Percentiles rank a stretch among this genome's conserved stretches.
These are phyloP conservation scores for Tricholoma flavovirens DNA, from an alignment of 768 basidiomycete genomes.

Conservation along the genomic window DNA sequence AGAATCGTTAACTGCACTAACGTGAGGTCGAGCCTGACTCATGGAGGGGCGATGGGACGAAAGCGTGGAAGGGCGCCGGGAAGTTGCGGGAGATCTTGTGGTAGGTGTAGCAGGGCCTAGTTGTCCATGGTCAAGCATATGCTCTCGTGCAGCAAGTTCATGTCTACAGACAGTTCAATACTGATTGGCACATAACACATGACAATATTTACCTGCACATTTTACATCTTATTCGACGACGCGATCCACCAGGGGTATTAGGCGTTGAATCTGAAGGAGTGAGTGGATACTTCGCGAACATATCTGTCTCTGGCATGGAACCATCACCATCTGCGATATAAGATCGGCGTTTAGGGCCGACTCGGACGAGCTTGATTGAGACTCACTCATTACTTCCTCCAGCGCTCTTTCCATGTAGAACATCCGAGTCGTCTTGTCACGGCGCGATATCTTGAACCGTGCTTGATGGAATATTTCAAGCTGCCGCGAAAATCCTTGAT, in stretches of 20 bases:
- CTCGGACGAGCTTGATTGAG: conserved; percentile 5
- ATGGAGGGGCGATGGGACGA: conserved; percentile 17
- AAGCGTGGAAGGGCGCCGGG: conserved; percentile 18
- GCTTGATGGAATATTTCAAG: conserved; percentile 75
- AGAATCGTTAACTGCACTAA: conserved; percentile 16
- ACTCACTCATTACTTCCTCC: conserved; percentile 75
- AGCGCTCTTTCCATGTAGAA: conserved; percentile 79
- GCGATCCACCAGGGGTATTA: conserved; percentile 47
- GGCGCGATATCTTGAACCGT: conserved; percentile 58
- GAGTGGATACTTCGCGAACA: conserved; percentile 72
- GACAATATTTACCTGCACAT: conserved; percentile 65
- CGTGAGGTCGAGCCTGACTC: conserved; percentile 17
- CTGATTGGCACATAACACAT: background rate
- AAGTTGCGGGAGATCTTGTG: conserved; percentile 35
- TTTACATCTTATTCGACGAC: conserved; percentile 77
- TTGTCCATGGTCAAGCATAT: conserved; percentile 90
- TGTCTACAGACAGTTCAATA: conserved; percentile 37
- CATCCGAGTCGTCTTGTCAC: conserved; percentile 67
- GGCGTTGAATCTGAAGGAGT: conserved; percentile 59
- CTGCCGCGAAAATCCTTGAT: conserved; percentile 75
- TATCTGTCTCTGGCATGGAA: conserved; percentile 52
- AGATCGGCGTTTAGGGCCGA: conserved; percentile 14
- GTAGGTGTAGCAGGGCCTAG: conserved; percentile 63
- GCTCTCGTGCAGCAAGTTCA: conserved; percentile 84
- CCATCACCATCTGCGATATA: conserved; percentile 65